Conservation (phyloP, 2,329 filamentous ascomycete species). For the Lomentospora prolificans region DNA sequence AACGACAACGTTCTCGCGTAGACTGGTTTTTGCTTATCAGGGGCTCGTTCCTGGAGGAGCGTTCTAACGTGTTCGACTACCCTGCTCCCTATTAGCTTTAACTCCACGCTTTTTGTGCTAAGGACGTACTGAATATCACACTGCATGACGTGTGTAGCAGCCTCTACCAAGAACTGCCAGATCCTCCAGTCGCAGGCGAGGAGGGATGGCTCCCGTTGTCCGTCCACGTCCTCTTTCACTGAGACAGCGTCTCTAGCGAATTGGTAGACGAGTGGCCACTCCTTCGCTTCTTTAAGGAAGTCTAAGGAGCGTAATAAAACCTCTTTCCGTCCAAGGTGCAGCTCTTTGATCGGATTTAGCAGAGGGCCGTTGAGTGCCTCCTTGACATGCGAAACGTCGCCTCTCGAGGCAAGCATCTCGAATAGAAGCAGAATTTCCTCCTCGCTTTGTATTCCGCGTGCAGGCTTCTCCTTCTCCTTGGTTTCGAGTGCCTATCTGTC, state of each 20-base stretch:
- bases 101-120: no score
- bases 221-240: slow-evolving; percentile 20
- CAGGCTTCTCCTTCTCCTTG: slow-evolving; percentile 12
- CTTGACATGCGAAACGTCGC: slow-evolving; percentile 28
- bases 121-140: slow-evolving; percentile 10
- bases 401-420: slow-evolving; percentile 33
- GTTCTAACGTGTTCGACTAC: slow-evolving; percentile 17
- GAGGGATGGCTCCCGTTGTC: slow-evolving; percentile 21
- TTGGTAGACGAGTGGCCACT: slow-evolving; percentile 33
- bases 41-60: slow-evolving; percentile 21
- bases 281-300: slow-evolving; percentile 24
- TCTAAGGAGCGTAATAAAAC: slow-evolving; percentile 30
- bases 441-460: slow-evolving; percentile 30
- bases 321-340: slow-evolving; percentile 36
- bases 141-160: slow-evolving; percentile 15
- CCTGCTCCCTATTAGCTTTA: slow-evolving; percentile 13
- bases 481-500: neutral
- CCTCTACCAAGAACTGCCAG: slow-evolving; percentile 23
- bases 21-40: slow-evolving; percentile 24
- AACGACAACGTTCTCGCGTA: slow-evolving; percentile 29
- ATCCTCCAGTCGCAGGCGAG: slow-evolving; percentile 33
- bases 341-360: slow-evolving; percentile 32
- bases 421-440: slow-evolving; percentile 42
- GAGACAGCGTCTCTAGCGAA: slow-evolving; percentile 34
- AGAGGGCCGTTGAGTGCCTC: slow-evolving; percentile 27